phyloP scores from a whole-genome alignment of 345 rosid genomes.

The Combretum micranthum region DNA sequence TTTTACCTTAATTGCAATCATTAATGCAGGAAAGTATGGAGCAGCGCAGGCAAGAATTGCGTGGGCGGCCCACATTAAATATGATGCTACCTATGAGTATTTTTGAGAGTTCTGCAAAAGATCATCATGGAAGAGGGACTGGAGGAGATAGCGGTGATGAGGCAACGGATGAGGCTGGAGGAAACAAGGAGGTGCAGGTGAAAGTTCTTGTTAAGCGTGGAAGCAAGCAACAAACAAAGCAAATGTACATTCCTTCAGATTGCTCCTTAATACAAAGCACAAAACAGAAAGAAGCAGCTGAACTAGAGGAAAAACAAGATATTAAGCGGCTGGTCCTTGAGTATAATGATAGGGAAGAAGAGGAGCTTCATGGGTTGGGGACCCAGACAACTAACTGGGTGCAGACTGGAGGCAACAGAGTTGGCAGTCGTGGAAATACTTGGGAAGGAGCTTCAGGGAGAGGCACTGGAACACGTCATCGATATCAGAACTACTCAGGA shows the following conservation, averaged over 20 bases:
- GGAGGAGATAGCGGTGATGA: constrained; percentile 85
- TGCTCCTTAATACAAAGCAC: constrained; percentile 86
- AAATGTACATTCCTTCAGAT: constrained; percentile 88
- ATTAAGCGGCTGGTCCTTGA: constrained; percentile 93
- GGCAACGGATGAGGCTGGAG: constrained; percentile 60
- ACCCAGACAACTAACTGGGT: constrained; percentile 66
- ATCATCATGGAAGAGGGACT: constrained; percentile 63
- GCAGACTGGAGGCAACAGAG: constrained; percentile 52
- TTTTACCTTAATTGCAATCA: constrained; percentile 1
- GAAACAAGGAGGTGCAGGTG: constrained; percentile 78
- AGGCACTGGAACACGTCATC: constrained; percentile 55
- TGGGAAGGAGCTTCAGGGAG: constrained; percentile 60
- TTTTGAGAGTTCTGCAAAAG: constrained; percentile 82
- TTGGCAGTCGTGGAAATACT: constrained; percentile 30
- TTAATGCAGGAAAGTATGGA: constrained; percentile 92
- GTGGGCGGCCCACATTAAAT: constrained; percentile 80
- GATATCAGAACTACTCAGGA: constrained; percentile 60
- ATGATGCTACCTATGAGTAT: constrained; percentile 92
- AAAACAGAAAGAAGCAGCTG: constrained; percentile 97
- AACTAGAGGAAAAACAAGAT: constrained; percentile 94
- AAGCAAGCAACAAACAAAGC: constrained; percentile 90
- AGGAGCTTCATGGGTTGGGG: constrained; percentile 74
- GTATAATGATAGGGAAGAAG: constrained; percentile 95
- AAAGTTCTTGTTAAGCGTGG: constrained; percentile 97
- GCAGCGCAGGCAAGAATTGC: constrained; percentile 81